Conservation (phyloP, 1,284 basidiomycete species). For the Sporisorium scitamineum region DNA sequence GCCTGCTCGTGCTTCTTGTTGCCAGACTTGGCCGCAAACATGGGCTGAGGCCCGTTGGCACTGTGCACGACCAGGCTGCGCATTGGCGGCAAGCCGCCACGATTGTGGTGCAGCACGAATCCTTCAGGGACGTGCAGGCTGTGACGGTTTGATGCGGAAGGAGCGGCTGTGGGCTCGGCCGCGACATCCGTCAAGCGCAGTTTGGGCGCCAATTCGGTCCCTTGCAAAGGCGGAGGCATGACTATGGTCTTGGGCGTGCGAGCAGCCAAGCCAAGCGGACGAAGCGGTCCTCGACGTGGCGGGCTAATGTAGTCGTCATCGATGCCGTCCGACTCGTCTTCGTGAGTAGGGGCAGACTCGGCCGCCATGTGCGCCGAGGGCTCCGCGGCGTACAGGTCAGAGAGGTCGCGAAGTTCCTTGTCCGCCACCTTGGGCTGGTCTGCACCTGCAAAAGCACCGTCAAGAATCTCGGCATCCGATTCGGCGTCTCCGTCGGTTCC, state of each 20-base stretch:
- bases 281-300: slow-evolving; percentile 56
- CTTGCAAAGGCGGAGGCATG: slow-evolving; percentile 59
- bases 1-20: slow-evolving; percentile 47
- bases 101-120: slow-evolving; percentile 57
- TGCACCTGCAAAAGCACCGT: background rate
- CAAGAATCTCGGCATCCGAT: slow-evolving; percentile 31
- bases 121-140: slow-evolving; percentile 61
- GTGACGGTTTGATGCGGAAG: slow-evolving; percentile 25
- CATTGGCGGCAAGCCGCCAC: slow-evolving; percentile 53
- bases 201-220: slow-evolving; percentile 49
- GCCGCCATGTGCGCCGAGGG: slow-evolving; percentile 20
- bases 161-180: background rate
- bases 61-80: slow-evolving; percentile 52
- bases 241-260: slow-evolving; percentile 52
- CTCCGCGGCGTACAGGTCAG: slow-evolving; percentile 31
- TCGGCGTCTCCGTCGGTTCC: slow-evolving; percentile 37
- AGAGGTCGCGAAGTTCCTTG: slow-evolving; percentile 12
- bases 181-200: slow-evolving; percentile 28
- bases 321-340: slow-evolving; percentile 30
- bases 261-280: slow-evolving; percentile 51
- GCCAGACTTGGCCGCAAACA: slow-evolving; percentile 35
- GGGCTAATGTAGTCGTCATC: slow-evolving; percentile 60
- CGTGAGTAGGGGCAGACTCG: slow-evolving; percentile 1
- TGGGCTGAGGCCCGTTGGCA: slow-evolving; percentile 51
- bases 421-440: slow-evolving; percentile 5